Evolutionary conservation across 106 monocot species (phyloP).

Genomic region (Narthecium ossifragum): DNA sequence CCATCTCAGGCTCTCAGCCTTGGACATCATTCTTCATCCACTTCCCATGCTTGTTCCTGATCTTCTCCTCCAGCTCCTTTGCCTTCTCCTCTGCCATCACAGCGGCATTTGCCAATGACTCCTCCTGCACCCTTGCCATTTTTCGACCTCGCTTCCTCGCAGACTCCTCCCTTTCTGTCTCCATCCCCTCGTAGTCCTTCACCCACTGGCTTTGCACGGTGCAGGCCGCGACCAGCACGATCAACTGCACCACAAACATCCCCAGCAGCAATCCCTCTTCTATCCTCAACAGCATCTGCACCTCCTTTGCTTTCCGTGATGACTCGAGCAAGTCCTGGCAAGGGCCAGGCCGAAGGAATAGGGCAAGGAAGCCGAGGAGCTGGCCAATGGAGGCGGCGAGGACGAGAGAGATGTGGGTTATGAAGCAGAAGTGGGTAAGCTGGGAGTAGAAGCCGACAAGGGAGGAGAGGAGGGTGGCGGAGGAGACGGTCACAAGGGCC

Average conservation of each 20-base stretch:
- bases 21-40: slow-evolving; percentile 15
- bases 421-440: slow-evolving; percentile 35
- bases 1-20: neutral
- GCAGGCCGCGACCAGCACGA: slow-evolving; percentile 39
- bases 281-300: slow-evolving; percentile 23
- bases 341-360: slow-evolving; percentile 41
- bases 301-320: slow-evolving; percentile 18
- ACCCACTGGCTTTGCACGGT: slow-evolving; percentile 40
- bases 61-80: slow-evolving; percentile 41
- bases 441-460: slow-evolving; percentile 43
- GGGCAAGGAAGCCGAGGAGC: slow-evolving; percentile 36
- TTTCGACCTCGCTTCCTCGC: slow-evolving; percentile 42
- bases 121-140: slow-evolving; percentile 50
- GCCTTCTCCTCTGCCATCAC: slow-evolving; percentile 19
- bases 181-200: slow-evolving; percentile 39
- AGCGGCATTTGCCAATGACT: slow-evolving; percentile 26
- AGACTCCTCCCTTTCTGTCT: slow-evolving; percentile 25
- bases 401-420: slow-evolving; percentile 28
- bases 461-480: slow-evolving; percentile 37
- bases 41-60: slow-evolving; percentile 19
- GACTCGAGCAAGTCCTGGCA: slow-evolving; percentile 34
- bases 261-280: slow-evolving; percentile 32
- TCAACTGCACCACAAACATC: slow-evolving; percentile 43
- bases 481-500: slow-evolving; percentile 30
- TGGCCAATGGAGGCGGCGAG: slow-evolving; percentile 37